Evolutionary conservation across 495 filamentous ascomycete species (phyloP).

Genomic region (Emericellopsis terricola): DNA sequence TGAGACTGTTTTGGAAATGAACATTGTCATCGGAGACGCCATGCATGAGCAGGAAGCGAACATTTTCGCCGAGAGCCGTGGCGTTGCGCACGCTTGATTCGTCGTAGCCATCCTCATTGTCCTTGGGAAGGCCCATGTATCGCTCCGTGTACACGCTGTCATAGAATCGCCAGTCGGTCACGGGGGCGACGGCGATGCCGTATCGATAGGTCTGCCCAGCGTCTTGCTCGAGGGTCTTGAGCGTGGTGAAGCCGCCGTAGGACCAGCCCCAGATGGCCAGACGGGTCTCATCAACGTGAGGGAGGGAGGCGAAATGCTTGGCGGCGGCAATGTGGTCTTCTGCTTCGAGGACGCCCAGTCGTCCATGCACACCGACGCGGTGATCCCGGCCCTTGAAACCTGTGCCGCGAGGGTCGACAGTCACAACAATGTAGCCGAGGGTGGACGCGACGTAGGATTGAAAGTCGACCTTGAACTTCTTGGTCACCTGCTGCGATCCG

Average conservation of each 20-base stretch:
- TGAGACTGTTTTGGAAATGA: slow-evolving; percentile 83
- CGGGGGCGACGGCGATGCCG: slow-evolving; percentile 94
- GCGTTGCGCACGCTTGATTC: slow-evolving; percentile 56
- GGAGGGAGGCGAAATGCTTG: slow-evolving; percentile 65
- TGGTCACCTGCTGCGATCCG: slow-evolving; percentile 70
- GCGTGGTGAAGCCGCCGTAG: slow-evolving; percentile 92
- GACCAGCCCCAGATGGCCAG: slow-evolving; percentile 98
- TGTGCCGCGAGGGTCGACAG: slow-evolving; percentile 84
- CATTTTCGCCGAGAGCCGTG: slow-evolving; percentile 47
- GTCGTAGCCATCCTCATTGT: slow-evolving; percentile 62
- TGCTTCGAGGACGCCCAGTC: slow-evolving; percentile 73
- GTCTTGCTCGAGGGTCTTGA: slow-evolving; percentile 87
- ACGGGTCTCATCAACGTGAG: slow-evolving; percentile 62
- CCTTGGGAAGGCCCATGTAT: slow-evolving; percentile 84
- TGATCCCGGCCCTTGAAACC: slow-evolving; percentile 77
- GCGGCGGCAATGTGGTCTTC: slow-evolving; percentile 83
- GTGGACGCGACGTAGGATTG: slow-evolving; percentile 74
- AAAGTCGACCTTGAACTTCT: slow-evolving; percentile 71
- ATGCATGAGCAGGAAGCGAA: slow-evolving; percentile 87
- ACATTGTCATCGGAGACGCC: slow-evolving; percentile 93
- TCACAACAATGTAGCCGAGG: slow-evolving; percentile 89
- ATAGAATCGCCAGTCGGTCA: slow-evolving; percentile 93
- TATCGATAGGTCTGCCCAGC: slow-evolving; percentile 81
- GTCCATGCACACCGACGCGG: slow-evolving; percentile 61
- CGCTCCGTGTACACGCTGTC: slow-evolving; percentile 92